These are phyloP conservation scores for Parietichytrium sp. DNA, from an alignment of 108 stramenopile genomes.

Conservation along the genomic window DNA sequence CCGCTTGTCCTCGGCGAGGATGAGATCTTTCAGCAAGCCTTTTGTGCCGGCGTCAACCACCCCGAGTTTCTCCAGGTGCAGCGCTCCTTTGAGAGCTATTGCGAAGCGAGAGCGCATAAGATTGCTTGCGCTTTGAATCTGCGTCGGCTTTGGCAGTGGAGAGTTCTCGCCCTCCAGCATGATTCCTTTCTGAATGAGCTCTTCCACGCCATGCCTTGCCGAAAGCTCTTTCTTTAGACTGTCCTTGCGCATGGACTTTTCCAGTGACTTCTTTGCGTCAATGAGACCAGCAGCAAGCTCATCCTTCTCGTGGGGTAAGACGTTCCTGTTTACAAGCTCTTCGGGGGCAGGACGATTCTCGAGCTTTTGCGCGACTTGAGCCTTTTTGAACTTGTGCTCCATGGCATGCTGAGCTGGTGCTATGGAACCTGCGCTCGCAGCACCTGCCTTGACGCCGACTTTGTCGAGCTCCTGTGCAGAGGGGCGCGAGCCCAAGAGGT, in stretches of 20 bases:
- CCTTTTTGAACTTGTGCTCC: too few relatives aligned
- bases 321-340: too few relatives aligned
- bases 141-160: not conserved
- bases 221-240: not conserved
- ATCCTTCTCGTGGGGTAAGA: not conserved
- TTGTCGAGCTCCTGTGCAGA: not conserved
- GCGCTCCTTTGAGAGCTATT: slow-evolving; percentile 21
- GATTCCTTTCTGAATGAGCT: slow-evolving; percentile 4
- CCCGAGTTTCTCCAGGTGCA: slow-evolving; percentile 35
- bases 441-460: slow-evolving; percentile 2
- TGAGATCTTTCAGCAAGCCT: slow-evolving; percentile 8
- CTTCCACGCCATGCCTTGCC: not conserved
- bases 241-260: not conserved
- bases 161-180: not conserved
- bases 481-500: not conserved
- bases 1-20: slow-evolving; percentile 21
- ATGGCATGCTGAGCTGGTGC: too few relatives aligned
- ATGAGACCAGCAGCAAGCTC: not conserved
- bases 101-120: slow-evolving; percentile 8
- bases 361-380: too few relatives aligned
- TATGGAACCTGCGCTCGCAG: too few relatives aligned
- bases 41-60: not conserved
- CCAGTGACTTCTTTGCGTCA: not conserved
- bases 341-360: too few relatives aligned
- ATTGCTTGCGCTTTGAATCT: not conserved